Evolutionary conservation across 345 rosid species (phyloP), one percentile per base, ranked within the genome.

Genomic region (Brassica juncea): DNA sequence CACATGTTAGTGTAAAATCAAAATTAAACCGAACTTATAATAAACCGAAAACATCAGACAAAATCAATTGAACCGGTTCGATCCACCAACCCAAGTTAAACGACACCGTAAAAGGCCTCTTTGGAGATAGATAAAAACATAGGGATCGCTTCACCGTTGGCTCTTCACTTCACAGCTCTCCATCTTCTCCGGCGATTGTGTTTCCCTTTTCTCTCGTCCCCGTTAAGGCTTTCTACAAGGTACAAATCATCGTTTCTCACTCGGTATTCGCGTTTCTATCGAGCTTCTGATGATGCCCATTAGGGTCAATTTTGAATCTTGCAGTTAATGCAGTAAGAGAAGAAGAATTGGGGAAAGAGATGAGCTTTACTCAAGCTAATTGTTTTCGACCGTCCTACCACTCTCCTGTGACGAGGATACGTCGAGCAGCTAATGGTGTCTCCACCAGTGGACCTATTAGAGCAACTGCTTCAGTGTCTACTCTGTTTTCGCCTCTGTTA

Each of bases 321-420:
- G 55, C 19, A 49, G 57, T 49, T 49, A 49, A 49, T 49, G 55
- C 19, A 49, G 8, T 49, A 49, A 49, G 52, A 44, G 52, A 11
- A 44, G 15, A 44, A 44, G 16, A 1, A 4, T 49, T 49, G 55
- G 57, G 55, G 3, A 49, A 49, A 49, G 19, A 49, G 6, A 49
- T 49, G 55, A 82, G 77, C 49, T 74, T 63, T 16, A 72, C 76
- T 34, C 85, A 82, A 34, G 80, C 85, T 71, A 78, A 73, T 79
- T 75, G 79, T 58, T 74, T 75, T 21, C 70, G 72, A 37, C 82
- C 80, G 27, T 65, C 75, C 0, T 21, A 44, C 55, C 19, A 49
- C 73, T 23, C 27, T 71, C 71, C 62, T 42, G 11, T 49, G 55
- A 49, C 82, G 27, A 72, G 44, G 39, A 65, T 60, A 63, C n/a